These are phyloP conservation scores for Heteromeles arbutifolia DNA, from an alignment of 306 rosid species.

Conservation along the genomic window DNA sequence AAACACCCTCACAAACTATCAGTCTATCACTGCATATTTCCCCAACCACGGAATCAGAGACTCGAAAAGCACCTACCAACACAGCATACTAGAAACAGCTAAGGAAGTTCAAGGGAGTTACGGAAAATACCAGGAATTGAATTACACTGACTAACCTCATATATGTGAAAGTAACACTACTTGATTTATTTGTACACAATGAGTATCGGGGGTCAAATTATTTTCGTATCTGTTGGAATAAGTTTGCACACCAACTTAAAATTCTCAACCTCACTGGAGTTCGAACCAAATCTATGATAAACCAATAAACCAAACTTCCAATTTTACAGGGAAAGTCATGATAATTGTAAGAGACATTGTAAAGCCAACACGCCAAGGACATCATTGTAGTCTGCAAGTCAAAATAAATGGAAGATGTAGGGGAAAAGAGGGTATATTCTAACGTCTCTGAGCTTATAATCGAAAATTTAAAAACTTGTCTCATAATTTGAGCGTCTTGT, in stretches of 20 bases:
- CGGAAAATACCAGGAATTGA: not conserved
- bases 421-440: not conserved
- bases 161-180: not conserved
- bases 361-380: not conserved
- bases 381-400: not conserved
- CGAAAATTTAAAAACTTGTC: not conserved
- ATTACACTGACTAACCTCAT: not conserved
- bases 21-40: not conserved
- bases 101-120: not conserved
- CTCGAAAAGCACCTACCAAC: not conserved
- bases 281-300: not conserved
- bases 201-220: not conserved
- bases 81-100: not conserved
- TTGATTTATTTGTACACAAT: not conserved
- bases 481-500: not conserved
- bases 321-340: not conserved
- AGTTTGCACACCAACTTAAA: not conserved
- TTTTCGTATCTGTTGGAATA: not conserved
- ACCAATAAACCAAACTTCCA: not conserved
- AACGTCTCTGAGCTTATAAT: not conserved
- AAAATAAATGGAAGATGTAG: not conserved
- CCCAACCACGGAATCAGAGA: not conserved
- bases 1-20: too few species aligned
- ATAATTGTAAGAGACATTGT: not conserved
- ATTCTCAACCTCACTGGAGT: not conserved